Base-by-base conservation (phyloP, 2,329 filamentous ascomycete genomes). In the Gremmenia infestans region DNA sequence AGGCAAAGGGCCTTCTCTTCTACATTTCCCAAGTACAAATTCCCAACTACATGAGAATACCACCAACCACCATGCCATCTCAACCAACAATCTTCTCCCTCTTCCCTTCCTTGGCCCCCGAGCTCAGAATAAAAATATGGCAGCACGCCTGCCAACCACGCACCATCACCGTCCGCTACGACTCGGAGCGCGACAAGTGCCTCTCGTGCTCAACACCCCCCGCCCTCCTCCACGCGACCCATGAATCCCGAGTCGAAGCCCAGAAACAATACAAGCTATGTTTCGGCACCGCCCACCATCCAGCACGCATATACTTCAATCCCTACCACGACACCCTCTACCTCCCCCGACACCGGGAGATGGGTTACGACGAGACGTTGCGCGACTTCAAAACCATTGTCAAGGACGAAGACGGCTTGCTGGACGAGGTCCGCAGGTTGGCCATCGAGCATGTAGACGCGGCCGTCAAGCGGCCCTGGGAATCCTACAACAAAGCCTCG, bases 401-500 rank as follows among this genome's bases (percentile, higher is more conserved):
- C 25, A 23, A 37, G 2, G 61, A 61, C n/a, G 52, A 60, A 0
- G 65, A 60, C 28, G 67, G 69, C 35, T 65, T 72, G 11, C 37
- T 66, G 1, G 65, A 72, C 32, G 64, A 71, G 40, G 68, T 77
- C 12, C 65, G 65, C 45, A 68, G 71, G 36, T 67, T 79, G 6
- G 77, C 76, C 2, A 70, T 79, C 48, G 77, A 79, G 63, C 73
- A 78, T 54, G 74, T 79, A 36, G 70, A 70, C 28, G 67, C 72
- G 15, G 68, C 72, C 36, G 70, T 77, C 51, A 73, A 76, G 49
- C 68, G 75, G 37, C 76, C 76, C 15, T 79, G 77, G 77, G 77
- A 79, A 68, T 73, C 73, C 11, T 79, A 78, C 68, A 78, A 76
- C 68, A 79, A 79, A 67, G 74, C 76, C 35, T 70, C 71, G 23